These are phyloP conservation scores for Vigna trinervia DNA, from an alignment of 306 rosid species.

Conservation along the genomic window DNA sequence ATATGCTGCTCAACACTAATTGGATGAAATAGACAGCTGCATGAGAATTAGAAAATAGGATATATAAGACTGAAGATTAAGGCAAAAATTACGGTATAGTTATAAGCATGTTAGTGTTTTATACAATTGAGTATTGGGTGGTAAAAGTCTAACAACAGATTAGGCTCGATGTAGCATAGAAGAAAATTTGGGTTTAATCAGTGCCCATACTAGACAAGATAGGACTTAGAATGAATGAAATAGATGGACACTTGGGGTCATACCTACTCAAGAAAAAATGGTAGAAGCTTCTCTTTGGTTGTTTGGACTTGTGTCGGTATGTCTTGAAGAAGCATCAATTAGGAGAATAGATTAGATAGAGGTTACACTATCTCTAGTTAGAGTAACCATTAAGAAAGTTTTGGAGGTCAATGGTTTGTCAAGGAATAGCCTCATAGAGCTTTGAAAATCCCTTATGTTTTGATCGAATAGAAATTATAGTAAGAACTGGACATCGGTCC, in stretches of 20 bases:
- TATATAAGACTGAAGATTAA: not conserved
- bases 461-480: not conserved
- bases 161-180: not conserved
- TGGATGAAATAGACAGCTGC: conserved; percentile 11
- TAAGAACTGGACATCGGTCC: conserved; percentile 11
- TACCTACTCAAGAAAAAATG: not conserved
- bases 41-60: conserved; percentile 32
- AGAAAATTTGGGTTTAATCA: not conserved
- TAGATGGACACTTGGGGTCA: not conserved
- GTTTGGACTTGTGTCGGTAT: not conserved
- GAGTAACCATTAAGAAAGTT: not conserved
- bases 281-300: not conserved
- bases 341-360: not conserved
- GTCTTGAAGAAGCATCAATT: not conserved
- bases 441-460: conserved; percentile 20
- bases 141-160: not conserved
- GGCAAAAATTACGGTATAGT: too few species aligned
- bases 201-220: not conserved
- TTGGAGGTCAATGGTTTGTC: not conserved
- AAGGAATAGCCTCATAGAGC: conserved; percentile 36
- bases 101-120: not conserved
- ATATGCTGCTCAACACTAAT: conserved; percentile 15
- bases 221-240: not conserved
- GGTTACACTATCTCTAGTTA: not conserved
- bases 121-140: not conserved